Conservation (phyloP, 2,329 filamentous ascomycete genomes). For the Capronia americana region DNA sequence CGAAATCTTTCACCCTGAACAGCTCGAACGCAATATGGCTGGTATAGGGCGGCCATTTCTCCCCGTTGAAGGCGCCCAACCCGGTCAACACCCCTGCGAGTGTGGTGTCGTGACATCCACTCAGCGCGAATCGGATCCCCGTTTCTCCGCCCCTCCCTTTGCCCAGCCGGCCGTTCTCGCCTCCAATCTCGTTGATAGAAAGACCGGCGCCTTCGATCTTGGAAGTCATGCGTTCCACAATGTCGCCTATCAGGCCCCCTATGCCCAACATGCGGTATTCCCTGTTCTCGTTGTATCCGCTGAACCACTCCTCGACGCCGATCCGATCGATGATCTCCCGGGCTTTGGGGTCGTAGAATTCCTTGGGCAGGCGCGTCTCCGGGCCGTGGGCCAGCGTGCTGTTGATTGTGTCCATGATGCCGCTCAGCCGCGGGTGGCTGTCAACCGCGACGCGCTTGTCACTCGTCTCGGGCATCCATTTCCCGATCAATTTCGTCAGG, state of each 20-base stretch:
- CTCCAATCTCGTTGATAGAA: constrained; percentile 58
- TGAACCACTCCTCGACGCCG: constrained; percentile 89
- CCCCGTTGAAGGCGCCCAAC: constrained; percentile 75
- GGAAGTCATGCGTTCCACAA: constrained; percentile 76
- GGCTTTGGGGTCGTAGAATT: constrained; percentile 83
- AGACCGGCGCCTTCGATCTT: constrained; percentile 66
- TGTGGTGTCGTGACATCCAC: constrained; percentile 92
- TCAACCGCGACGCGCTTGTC: constrained; percentile 76
- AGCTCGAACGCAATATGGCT: constrained; percentile 91
- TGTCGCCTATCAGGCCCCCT: constrained; percentile 80
- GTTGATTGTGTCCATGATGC: constrained; percentile 94
- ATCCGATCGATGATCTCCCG: constrained; percentile 73
- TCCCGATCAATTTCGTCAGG: constrained; percentile 75
- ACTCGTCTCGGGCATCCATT: constrained; percentile 79
- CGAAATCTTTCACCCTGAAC: constrained; percentile 64
- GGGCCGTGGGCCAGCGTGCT: constrained; percentile 84
- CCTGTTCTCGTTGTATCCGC: constrained; percentile 78
- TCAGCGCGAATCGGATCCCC: constrained; percentile 75
- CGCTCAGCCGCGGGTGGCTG: constrained; percentile 79
- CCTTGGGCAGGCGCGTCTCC: constrained; percentile 75
- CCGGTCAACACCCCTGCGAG: constrained; percentile 78
- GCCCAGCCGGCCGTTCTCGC: constrained; percentile 48
- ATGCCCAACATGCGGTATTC: constrained; percentile 93
- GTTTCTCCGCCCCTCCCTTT: constrained; percentile 56
- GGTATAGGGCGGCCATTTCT: constrained; percentile 89